These are phyloP conservation scores for Leishmania tropica DNA, from an alignment of 208 protist genomes.

Conservation along the genomic window DNA sequence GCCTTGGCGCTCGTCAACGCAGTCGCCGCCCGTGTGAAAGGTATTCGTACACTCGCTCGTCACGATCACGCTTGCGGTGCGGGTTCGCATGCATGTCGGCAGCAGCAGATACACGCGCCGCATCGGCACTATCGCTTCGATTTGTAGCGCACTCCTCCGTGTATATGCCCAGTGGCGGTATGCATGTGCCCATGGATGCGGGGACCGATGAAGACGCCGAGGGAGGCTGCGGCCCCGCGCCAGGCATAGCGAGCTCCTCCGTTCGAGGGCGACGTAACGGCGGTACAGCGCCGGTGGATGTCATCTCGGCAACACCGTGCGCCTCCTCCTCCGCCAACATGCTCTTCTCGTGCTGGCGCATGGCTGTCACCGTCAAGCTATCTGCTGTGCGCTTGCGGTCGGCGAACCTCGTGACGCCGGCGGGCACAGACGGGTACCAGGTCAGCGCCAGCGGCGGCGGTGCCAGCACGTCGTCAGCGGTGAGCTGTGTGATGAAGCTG, in stretches of 20 bases:
- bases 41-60: conserved; percentile 39
- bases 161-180: neutral
- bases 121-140: neutral
- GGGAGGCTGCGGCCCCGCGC: neutral
- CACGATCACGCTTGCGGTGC: conserved; percentile 29
- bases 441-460: conserved; percentile 40
- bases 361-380: neutral
- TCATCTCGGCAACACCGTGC: neutral
- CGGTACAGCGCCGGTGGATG: neutral
- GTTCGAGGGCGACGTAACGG: conserved; percentile 9
- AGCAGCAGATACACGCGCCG: neutral
- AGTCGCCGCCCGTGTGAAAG: conserved; percentile 18
- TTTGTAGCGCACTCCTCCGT: neutral
- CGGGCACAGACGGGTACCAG: conserved; percentile 35
- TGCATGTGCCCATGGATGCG: neutral
- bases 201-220: neutral
- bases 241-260: neutral
- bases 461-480: conserved; percentile 40
- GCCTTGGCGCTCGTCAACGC: conserved; percentile 4
- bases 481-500: conserved; percentile 29
- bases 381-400: conserved; percentile 26
- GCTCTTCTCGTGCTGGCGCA: conserved; percentile 8
- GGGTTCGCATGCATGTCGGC: too few species aligned
- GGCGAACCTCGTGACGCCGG: conserved; percentile 9
- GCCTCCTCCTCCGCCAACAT: conserved; percentile 17